Conservation (phyloP, 148 eudicot genomes). For the Diospyros kaki region DNA sequence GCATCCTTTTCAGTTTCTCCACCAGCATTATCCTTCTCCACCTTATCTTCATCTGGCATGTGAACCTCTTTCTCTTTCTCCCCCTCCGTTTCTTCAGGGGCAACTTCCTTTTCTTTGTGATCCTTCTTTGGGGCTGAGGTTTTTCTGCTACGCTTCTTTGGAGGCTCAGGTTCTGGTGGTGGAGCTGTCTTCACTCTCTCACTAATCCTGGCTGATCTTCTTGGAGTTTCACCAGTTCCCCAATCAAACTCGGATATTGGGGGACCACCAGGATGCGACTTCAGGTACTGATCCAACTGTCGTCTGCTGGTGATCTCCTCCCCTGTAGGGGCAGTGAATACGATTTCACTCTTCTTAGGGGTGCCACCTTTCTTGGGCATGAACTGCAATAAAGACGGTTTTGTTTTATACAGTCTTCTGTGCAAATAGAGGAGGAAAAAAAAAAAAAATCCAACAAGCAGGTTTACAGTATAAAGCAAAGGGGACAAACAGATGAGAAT, state of each 20-base stretch:
- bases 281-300: conserved; percentile 80
- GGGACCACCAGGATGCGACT: conserved; percentile 80
- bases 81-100: conserved; percentile 17
- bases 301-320: conserved; percentile 72
- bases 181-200: conserved; percentile 59
- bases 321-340: conserved; percentile 83
- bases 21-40: no score
- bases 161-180: conserved; percentile 49
- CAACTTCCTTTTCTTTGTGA: conserved; percentile 24
- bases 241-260: conserved; percentile 72
- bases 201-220: conserved; percentile 82
- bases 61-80: conserved; percentile 7
- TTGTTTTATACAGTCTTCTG: background rate
- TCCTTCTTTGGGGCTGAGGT: conserved; percentile 11
- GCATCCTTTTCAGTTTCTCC: background rate
- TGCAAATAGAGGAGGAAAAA: background rate
- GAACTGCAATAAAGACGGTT: conserved; percentile 38
- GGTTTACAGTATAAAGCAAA: no score
- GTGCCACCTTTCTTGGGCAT: conserved; percentile 72
- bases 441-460: background rate
- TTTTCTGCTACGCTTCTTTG: conserved; percentile 28
- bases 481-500: no score
- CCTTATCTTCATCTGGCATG: no score
- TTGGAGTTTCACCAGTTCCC: conserved; percentile 84
- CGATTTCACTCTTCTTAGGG: conserved; percentile 67